Evolutionary conservation across 2,329 filamentous ascomycete species (phyloP), one percentile per base, ranked within the genome.

Genomic region (Penicillium sp.): DNA sequence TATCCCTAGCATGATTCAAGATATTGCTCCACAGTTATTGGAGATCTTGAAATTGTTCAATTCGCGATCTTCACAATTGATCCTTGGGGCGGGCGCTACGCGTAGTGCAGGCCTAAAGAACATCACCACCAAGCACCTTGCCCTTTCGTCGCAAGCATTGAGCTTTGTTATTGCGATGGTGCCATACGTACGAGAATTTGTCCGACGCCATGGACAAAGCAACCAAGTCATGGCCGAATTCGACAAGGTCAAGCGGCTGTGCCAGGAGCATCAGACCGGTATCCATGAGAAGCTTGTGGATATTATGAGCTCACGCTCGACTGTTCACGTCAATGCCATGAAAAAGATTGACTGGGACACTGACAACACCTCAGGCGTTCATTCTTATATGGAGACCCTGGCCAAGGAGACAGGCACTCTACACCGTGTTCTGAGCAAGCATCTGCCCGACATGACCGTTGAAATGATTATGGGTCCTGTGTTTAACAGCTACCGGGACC

Each of bases 41-140:
- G 85, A 93, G 18, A 95, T 94, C 62, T 77, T 97, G 11, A 87
- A 93, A 55, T 77, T 95, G 3, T 98, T 97, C 77, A 96, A 98
- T 68, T 96, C 89, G 2, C 85, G 93, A 16, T 90, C 90, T 47
- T 94, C 87, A n/a, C 93, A 98, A 65, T 79, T 98, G 47, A 96
- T 98, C 54, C 82, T 98, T 6, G 93, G 93, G 1, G 93, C 93
- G 1, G 93, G 93, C 4, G 93, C 93, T 3, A 96, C 88, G 4
- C 78, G 82, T 28, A 89, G 86, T 20, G 93, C 90, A 1, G 91
- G 91, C 0, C 75, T 98, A 16, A 95, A 89, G 66, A 96, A 96
- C 62, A 98, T 98, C 65, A 95, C 88, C 0, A 95, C 93, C 0
- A 93, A 93, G 60, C 91, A 98, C 69, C 79, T 98, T 1, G 90